Conservation (phyloP, 169 alveolate genomes). For the Eimeria necatrix region DNA sequence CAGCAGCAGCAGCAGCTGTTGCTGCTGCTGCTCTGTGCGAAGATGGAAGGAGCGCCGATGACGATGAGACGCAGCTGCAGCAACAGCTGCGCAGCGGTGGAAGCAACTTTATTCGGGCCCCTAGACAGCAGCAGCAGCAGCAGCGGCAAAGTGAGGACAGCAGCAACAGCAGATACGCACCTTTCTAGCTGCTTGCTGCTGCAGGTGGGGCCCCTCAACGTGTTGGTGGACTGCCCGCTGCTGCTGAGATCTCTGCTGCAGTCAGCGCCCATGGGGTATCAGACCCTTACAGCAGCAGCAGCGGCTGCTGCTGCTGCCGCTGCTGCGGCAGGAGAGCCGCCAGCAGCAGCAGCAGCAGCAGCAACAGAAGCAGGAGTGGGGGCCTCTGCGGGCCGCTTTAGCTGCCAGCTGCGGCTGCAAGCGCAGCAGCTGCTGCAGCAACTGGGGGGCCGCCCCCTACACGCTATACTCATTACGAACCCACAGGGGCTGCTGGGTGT, state of each 20-base stretch:
- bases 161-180: slow-evolving; percentile 23
- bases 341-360: slow-evolving; percentile 32
- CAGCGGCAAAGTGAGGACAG: neutral
- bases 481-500: slow-evolving; percentile 71
- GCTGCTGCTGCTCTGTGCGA: neutral
- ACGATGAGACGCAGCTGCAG: neutral
- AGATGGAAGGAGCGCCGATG: neutral
- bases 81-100: slow-evolving; percentile 20
- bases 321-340: neutral
- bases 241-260: slow-evolving; percentile 30
- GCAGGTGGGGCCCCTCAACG: slow-evolving; percentile 38
- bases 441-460: neutral
- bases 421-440: slow-evolving; percentile 70
- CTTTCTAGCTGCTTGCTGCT: slow-evolving; percentile 44
- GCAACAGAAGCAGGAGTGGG: slow-evolving; percentile 20
- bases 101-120: slow-evolving; percentile 7
- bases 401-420: slow-evolving; percentile 18
- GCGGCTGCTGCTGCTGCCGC: slow-evolving; percentile 46
- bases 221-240: slow-evolving; percentile 43
- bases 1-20: neutral
- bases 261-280: slow-evolving; percentile 33
- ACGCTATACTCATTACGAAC: slow-evolving; percentile 64
- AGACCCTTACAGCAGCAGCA: slow-evolving; percentile 36
- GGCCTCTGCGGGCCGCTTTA: neutral
- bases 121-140: slow-evolving; percentile 26